phyloP scores from a whole-genome alignment of 306 rosid species.

The Sicyos edulis region DNA sequence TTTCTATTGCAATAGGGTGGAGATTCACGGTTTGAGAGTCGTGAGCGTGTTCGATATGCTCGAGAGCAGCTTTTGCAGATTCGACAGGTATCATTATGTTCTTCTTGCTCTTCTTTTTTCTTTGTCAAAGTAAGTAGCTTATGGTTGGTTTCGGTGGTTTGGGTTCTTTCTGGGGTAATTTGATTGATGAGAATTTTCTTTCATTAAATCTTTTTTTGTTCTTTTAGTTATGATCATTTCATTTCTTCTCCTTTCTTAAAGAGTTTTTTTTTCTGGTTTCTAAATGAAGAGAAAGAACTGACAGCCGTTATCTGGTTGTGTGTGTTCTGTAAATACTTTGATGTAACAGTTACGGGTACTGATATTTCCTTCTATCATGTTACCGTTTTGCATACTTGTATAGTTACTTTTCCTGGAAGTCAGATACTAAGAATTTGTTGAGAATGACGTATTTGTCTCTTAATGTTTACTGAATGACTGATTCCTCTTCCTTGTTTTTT shows the following conservation, averaged over 20 bases:
- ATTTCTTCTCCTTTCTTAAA: not conserved
- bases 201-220: not conserved
- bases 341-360: not conserved
- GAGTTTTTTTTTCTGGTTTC: too few relatives aligned
- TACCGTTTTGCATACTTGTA: not conserved
- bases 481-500: slow-evolving; percentile 22
- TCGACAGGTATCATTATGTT: slow-evolving; percentile 47
- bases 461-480: not conserved
- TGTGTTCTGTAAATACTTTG: not conserved
- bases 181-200: not conserved
- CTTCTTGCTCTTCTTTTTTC: not conserved
- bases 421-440: not conserved
- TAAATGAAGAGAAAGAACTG: too few relatives aligned
- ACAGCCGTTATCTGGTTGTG: not conserved
- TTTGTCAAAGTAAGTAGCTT: not conserved
- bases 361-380: not conserved
- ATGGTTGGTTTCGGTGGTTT: too few relatives aligned
- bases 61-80: slow-evolving; percentile 69
- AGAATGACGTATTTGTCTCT: not conserved
- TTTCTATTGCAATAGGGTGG: slow-evolving; percentile 45
- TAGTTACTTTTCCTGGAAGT: not conserved
- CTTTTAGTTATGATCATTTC: not conserved
- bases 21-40: slow-evolving; percentile 82
- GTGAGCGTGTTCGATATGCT: slow-evolving; percentile 62
- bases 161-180: not conserved